Percentiles rank a stretch among this genome's conserved stretches.
Conservation (phyloP, 1,284 basidiomycete species). For the Puccinia polysora region DNA sequence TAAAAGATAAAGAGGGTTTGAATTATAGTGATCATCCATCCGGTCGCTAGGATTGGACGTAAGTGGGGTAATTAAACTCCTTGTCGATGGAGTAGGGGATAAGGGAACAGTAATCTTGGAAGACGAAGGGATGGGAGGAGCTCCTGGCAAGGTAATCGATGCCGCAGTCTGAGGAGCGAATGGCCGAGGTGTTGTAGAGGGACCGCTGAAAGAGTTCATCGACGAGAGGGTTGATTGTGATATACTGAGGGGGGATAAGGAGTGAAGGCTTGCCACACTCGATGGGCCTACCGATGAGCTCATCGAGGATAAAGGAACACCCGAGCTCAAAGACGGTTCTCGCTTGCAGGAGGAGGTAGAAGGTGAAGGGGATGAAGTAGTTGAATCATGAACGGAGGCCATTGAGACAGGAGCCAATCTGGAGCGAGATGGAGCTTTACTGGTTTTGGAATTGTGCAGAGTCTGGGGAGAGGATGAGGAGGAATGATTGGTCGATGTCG, state of each 20-base stretch:
- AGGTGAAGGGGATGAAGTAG: constrained; percentile 16
- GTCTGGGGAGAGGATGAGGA: constrained; percentile 12
- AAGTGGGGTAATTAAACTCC: constrained; percentile 1
- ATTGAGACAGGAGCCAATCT: constrained; percentile 9
- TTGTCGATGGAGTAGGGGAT: constrained; percentile 5
- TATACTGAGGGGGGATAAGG: constrained; percentile 11
- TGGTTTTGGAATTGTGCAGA: neutral
- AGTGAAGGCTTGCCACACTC: neutral
- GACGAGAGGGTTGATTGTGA: neutral
- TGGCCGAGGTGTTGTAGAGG: neutral
- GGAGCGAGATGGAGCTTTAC: neutral
- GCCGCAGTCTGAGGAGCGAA: constrained; percentile 3
- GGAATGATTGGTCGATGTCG: constrained; percentile 9
- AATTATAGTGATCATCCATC: constrained; percentile 1
- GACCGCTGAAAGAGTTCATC: neutral
- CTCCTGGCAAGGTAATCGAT: constrained; percentile 2
- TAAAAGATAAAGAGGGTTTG: constrained; percentile 39
- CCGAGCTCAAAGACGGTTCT: constrained; percentile 2
- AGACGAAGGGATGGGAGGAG: constrained; percentile 3
- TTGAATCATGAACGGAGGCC: constrained; percentile 6
- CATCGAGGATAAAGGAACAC: constrained; percentile 12
- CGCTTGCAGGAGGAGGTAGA: neutral
- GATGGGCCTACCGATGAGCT: constrained; percentile 11
- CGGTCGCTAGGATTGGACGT: neutral
- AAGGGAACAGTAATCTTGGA: constrained; percentile 12